phyloP scores from a whole-genome alignment of 768 basidiomycete genomes.

The Pleurotus djamor region DNA sequence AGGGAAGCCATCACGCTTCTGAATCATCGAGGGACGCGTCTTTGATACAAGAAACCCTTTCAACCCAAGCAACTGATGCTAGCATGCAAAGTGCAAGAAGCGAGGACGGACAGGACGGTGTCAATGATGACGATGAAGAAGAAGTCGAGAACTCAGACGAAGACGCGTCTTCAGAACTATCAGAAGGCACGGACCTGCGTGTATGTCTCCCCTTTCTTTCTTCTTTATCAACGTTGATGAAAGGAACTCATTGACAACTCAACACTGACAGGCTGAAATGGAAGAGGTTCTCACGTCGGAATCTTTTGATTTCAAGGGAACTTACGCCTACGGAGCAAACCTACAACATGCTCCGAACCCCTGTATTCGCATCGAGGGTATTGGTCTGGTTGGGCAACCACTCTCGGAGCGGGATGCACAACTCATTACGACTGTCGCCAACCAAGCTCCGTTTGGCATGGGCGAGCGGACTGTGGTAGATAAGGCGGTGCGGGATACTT shows the following conservation, averaged over 20 bases:
- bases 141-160: not conserved
- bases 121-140: not conserved
- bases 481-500: constrained; percentile 43
- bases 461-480: constrained; percentile 40
- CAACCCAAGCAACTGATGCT: not conserved
- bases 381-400: constrained; percentile 42
- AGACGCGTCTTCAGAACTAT: not conserved
- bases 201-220: not conserved
- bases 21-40: too few relatives aligned
- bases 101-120: not conserved
- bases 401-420: constrained; percentile 35
- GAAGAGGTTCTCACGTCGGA: constrained; percentile 20
- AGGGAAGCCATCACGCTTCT: too few relatives aligned
- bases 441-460: constrained; percentile 43
- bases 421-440: constrained; percentile 27
- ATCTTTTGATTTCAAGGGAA: constrained; percentile 28
- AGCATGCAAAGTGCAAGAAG: not conserved
- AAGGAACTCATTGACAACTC: not conserved
- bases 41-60: not conserved
- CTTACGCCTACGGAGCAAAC: constrained; percentile 22
- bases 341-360: constrained; percentile 37
- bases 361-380: constrained; percentile 30
- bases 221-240: not conserved
- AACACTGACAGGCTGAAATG: constrained; percentile 24
- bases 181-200: not conserved